Percentiles rank a stretch among this genome's conserved stretches.
phyloP scores from a whole-genome alignment of 208 protist species.

The Crithidia thermophila region DNA sequence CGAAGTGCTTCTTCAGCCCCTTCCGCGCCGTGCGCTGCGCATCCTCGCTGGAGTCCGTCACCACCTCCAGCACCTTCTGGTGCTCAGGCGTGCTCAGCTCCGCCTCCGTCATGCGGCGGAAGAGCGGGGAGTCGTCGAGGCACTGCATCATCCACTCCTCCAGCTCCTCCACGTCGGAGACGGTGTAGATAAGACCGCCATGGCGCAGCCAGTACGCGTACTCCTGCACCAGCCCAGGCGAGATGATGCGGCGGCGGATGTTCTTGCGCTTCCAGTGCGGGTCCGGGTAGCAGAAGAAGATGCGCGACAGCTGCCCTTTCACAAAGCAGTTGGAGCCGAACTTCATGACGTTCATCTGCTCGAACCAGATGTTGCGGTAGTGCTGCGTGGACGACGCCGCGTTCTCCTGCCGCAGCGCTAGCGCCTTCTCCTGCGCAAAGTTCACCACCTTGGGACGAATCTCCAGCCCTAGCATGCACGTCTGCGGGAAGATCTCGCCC shows the following conservation, averaged over 20 bases:
- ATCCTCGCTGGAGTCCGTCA: slow-evolving; percentile 81
- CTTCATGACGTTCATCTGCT: slow-evolving; percentile 98
- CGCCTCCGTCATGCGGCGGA: slow-evolving; percentile 78
- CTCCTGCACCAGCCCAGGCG: slow-evolving; percentile 93
- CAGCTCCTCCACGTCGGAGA: slow-evolving; percentile 94
- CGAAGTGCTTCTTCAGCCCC: slow-evolving; percentile 81
- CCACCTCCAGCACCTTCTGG: slow-evolving; percentile 60
- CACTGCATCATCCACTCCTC: slow-evolving; percentile 94
- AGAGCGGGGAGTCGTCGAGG: slow-evolving; percentile 94
- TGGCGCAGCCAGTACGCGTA: slow-evolving; percentile 96
- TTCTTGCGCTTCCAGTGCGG: slow-evolving; percentile 99
- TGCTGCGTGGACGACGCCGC: slow-evolving; percentile 71
- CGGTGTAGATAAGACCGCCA: slow-evolving; percentile 97
- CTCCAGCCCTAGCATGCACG: slow-evolving; percentile 96
- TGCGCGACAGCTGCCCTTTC: slow-evolving; percentile 94
- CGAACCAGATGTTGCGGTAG: slow-evolving; percentile 96
- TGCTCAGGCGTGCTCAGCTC: slow-evolving; percentile 56
- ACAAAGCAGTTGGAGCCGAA: slow-evolving; percentile 97
- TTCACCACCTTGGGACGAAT: slow-evolving; percentile 95
- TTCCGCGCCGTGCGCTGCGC: slow-evolving; percentile 87
- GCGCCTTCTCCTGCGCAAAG: slow-evolving; percentile 90
- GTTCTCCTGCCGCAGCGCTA: slow-evolving; percentile 48
- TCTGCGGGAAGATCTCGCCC: slow-evolving; percentile 91
- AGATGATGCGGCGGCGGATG: slow-evolving; percentile 97
- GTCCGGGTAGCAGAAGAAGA: slow-evolving; percentile 99